phyloP scores from a whole-genome alignment of 73 alveolate species.

The Paraurostyla sp. region DNA sequence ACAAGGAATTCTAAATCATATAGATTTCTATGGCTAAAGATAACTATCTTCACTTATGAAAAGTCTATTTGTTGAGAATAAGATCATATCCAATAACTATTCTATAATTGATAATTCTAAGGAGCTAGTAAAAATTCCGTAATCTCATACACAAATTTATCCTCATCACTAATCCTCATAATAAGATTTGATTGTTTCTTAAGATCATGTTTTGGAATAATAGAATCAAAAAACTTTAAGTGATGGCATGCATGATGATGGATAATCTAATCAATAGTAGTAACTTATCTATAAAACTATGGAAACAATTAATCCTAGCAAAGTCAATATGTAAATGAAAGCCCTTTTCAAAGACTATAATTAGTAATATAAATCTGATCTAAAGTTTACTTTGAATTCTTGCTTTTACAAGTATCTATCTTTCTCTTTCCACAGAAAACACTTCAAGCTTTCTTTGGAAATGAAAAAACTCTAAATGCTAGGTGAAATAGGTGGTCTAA shows the following conservation, averaged over 20 bases:
- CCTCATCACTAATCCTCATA: no score
- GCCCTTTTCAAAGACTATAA: constrained; percentile 26
- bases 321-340: neutral
- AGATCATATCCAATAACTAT: neutral
- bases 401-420: constrained; percentile 15
- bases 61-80: constrained; percentile 24
- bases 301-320: constrained; percentile 13
- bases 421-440: no score
- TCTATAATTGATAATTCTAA: neutral
- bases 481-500: constrained; percentile 34
- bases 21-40: constrained; percentile 20
- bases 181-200: no score
- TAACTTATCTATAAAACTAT: neutral
- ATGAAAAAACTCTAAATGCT: constrained; percentile 13
- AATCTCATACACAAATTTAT: no score
- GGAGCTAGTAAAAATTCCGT: neutral
- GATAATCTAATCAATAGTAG: neutral
- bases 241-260: no score
- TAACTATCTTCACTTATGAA: neutral
- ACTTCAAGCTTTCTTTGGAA: neutral
- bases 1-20: neutral
- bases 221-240: neutral
- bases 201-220: neutral
- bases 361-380: neutral
- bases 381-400: neutral